Percentiles rank a stretch among this genome's conserved stretches.
Evolutionary conservation across 495 filamentous ascomycete genomes (phyloP).

Genomic region (Opeltia flavorubescens): DNA sequence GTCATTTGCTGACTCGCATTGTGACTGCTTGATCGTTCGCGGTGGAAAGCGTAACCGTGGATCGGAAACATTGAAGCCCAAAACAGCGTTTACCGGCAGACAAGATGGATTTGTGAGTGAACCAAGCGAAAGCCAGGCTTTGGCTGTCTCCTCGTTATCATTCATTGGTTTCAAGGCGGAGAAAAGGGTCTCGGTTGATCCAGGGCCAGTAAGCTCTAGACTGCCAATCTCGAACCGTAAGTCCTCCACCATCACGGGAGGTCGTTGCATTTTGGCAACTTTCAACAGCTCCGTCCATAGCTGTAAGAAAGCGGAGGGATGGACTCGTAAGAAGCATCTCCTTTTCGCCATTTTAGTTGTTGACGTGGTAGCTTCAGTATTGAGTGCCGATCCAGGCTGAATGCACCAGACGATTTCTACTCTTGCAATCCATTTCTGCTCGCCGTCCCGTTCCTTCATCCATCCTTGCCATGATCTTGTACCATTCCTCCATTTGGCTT

Average conservation of each 20-base stretch:
- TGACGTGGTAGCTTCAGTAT: constrained; percentile 22
- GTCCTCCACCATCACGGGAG: constrained; percentile 69
- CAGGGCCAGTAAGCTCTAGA: constrained; percentile 76
- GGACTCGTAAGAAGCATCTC: constrained; percentile 60
- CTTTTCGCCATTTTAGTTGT: constrained; percentile 31
- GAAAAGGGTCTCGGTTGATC: constrained; percentile 66
- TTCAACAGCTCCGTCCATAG: constrained; percentile 65
- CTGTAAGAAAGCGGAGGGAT: constrained; percentile 81
- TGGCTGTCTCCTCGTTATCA: constrained; percentile 20
- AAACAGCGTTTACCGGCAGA: constrained; percentile 57
- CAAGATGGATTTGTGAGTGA: constrained; percentile 62
- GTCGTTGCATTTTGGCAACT: constrained; percentile 54
- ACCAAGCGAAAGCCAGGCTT: constrained; percentile 47
- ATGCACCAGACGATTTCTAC: constrained; percentile 59
- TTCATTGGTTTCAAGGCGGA: constrained; percentile 49
- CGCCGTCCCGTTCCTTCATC: constrained; percentile 43
- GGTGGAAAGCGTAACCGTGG: constrained; percentile 66
- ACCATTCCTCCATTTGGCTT: constrained; percentile 62
- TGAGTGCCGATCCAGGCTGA: constrained; percentile 14
- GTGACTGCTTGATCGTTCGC: constrained; percentile 23
- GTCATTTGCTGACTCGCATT: constrained; percentile 26
- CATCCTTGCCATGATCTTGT: constrained; percentile 54
- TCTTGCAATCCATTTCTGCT: constrained; percentile 52
- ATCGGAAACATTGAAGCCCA: constrained; percentile 62
- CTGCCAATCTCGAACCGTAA: constrained; percentile 89